A percentile compares a stretch with the other conserved stretches of the same genome.
These are phyloP conservation scores for Collybia nuda DNA, from an alignment of 768 basidiomycete species.

Conservation along the genomic window DNA sequence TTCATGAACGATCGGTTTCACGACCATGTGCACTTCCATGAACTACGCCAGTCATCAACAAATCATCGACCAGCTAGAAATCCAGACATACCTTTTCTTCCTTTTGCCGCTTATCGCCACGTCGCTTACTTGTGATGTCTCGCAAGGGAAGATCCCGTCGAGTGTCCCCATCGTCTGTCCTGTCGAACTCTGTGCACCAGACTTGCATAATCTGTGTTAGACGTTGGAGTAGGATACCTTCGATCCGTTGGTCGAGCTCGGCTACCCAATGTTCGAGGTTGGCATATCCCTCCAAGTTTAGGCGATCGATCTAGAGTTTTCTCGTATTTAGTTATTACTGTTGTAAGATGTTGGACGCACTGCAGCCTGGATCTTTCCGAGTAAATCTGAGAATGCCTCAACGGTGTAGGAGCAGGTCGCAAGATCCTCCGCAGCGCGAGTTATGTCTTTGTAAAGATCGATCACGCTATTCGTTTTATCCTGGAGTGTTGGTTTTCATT, in stretches of 20 bases:
- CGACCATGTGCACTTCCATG: constrained; percentile 68
- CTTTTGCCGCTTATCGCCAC: constrained; percentile 68
- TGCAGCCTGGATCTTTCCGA: constrained; percentile 81
- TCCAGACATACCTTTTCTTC: constrained; percentile 67
- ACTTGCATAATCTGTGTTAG: constrained; percentile 75
- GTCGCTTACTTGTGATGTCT: constrained; percentile 62
- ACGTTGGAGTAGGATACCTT: constrained; percentile 74
- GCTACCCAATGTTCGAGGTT: constrained; percentile 93
- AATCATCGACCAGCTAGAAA: background rate
- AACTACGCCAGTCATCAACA: constrained; percentile 39
- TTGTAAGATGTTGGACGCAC: constrained; percentile 41
- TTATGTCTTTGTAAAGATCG: constrained; percentile 86
- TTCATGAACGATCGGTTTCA: constrained; percentile 91
- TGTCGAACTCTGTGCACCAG: constrained; percentile 89
- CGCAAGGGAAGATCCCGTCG: constrained; percentile 50
- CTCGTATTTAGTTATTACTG: background rate
- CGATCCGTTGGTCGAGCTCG: constrained; percentile 81
- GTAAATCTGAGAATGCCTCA: constrained; percentile 78
- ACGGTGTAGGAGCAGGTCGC: constrained; percentile 81
- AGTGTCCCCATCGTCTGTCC: constrained; percentile 67
- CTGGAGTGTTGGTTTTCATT: constrained; percentile 27
- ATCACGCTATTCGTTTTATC: constrained; percentile 96
- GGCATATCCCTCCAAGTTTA: constrained; percentile 95
- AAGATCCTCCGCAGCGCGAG: constrained; percentile 83
- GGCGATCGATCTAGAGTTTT: constrained; percentile 71